Evolutionary conservation across 176 grass and related monocot species (phyloP).

Genomic region (Hordeum marinum): DNA sequence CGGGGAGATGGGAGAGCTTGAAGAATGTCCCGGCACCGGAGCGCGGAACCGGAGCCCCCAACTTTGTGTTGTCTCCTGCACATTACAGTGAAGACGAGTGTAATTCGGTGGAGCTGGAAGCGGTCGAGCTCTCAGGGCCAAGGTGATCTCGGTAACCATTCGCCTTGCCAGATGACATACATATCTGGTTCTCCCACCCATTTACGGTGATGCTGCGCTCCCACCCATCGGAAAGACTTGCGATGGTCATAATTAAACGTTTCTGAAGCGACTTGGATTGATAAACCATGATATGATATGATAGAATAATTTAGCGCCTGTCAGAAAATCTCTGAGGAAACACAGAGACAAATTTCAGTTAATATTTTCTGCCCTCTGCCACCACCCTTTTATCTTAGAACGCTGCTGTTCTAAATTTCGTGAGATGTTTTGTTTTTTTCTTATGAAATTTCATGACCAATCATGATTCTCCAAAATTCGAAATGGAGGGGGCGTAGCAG

Average conservation of each 20-base stretch:
- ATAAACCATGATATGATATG: neutral
- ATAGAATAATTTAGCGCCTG: neutral
- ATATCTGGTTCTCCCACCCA: neutral
- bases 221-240: neutral
- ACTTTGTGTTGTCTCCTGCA: neutral
- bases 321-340: neutral
- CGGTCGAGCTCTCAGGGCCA: constrained; percentile 72
- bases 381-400: neutral
- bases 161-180: neutral
- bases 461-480: neutral
- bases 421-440: neutral
- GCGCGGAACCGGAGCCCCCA: neutral
- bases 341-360: neutral
- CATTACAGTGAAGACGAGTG: constrained; percentile 9
- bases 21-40: constrained; percentile 28
- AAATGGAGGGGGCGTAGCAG: too few relatives aligned
- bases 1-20: constrained; percentile 61
- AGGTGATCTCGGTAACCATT: constrained; percentile 34
- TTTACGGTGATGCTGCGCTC: neutral
- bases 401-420: neutral
- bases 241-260: neutral
- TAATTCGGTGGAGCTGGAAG: constrained; percentile 47
- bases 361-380: neutral
- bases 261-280: neutral
- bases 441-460: neutral